Conservation (phyloP, 164 flowering plant species). For the Liquidambar formosana region DNA sequence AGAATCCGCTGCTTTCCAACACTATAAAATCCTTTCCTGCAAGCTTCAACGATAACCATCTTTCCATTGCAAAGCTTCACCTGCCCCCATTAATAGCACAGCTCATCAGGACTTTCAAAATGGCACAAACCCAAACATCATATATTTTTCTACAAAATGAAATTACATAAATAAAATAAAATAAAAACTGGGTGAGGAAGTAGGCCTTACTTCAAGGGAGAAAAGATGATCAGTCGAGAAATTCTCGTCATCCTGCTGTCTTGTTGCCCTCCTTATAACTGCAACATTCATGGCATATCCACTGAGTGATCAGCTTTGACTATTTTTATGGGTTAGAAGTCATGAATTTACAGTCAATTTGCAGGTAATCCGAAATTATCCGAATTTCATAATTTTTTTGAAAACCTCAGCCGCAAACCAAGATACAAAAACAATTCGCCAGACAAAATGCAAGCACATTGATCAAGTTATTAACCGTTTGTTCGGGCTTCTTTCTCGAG, state of each 20-base stretch:
- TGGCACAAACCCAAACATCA: neutral
- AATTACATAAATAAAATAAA: neutral
- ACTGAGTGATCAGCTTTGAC: no score
- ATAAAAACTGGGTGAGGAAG: neutral
- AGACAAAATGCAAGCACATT: no score
- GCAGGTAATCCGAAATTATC: no score
- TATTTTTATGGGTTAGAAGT: neutral
- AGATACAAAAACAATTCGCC: no score
- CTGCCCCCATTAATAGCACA: constrained; percentile 35
- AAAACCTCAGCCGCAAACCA: no score
- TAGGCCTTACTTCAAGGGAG: constrained; percentile 69
- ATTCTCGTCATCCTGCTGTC: constrained; percentile 46
- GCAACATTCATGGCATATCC: constrained; percentile 25
- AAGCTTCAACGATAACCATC: constrained; percentile 68
- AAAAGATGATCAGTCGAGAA: constrained; percentile 59
- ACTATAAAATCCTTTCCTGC: constrained; percentile 75
- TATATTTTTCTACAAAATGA: neutral
- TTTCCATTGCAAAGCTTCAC: constrained; percentile 97
- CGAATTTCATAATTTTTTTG: no score
- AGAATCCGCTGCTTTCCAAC: constrained; percentile 73
- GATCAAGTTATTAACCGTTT: no score
- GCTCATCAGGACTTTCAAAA: neutral
- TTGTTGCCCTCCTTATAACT: constrained; percentile 69
- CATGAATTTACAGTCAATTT: neutral
- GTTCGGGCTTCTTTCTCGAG: no score